These are phyloP conservation scores for Diplodia scrobiculata DNA, from an alignment of 2,329 filamentous ascomycete species.

Conservation along the genomic window DNA sequence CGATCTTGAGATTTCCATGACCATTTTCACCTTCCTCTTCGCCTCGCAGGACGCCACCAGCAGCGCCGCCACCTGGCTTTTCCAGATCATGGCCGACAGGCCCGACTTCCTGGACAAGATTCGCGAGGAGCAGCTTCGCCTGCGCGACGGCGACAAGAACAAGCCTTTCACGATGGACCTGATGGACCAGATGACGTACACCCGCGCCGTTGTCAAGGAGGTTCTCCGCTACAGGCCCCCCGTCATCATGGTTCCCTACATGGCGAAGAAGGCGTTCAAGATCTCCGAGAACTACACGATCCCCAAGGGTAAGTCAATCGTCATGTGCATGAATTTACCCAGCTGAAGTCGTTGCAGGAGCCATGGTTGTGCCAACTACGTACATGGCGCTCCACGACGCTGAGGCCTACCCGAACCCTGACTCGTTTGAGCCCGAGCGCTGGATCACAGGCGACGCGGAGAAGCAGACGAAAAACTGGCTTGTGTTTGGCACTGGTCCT, in stretches of 20 bases:
- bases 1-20: constrained; percentile 90
- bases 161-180: constrained; percentile 76
- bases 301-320: constrained; percentile 67
- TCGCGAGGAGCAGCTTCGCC: constrained; percentile 81
- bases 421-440: constrained; percentile 84
- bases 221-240: constrained; percentile 81
- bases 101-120: constrained; percentile 90
- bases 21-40: constrained; percentile 94
- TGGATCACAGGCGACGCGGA: constrained; percentile 91
- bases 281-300: constrained; percentile 87
- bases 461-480: constrained; percentile 90
- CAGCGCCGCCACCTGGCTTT: constrained; percentile 90
- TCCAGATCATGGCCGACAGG: constrained; percentile 89
- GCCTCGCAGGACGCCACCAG: constrained; percentile 96
- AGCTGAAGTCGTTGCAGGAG: constrained; percentile 53
- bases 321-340: not conserved
- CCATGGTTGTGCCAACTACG: constrained; percentile 91
- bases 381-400: constrained; percentile 90
- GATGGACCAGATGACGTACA: constrained; percentile 86
- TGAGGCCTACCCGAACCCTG: constrained; percentile 87
- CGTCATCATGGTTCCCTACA: constrained; percentile 94
- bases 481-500: constrained; percentile 92
- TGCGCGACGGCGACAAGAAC: constrained; percentile 73
- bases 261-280: constrained; percentile 93
- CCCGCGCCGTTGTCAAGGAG: constrained; percentile 78